These are phyloP conservation scores for Cystobasidium sp. DNA, from an alignment of 1,284 basidiomycete species.

Conservation along the genomic window DNA sequence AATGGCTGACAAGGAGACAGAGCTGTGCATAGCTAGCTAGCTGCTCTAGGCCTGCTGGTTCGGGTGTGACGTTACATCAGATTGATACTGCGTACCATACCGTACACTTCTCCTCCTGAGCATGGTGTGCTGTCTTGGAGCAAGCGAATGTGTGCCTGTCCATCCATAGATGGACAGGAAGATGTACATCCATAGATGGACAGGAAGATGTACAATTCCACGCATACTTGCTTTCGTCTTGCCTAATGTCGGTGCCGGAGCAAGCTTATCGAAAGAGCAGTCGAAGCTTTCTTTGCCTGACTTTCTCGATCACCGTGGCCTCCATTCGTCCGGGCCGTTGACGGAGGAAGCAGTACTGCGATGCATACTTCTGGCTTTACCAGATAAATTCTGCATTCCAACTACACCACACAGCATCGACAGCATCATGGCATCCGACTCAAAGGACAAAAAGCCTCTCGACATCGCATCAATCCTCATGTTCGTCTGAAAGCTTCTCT, in stretches of 20 bases:
- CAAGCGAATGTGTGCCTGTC: too few relatives aligned
- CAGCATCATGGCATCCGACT: constrained; percentile 2
- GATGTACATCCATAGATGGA: not conserved
- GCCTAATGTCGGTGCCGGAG: not conserved
- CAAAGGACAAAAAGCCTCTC: constrained; percentile 1
- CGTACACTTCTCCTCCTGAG: too few relatives aligned
- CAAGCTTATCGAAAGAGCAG: not conserved
- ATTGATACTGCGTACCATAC: too few relatives aligned
- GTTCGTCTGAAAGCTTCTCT: not conserved
- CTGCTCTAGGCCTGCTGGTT: too few relatives aligned
- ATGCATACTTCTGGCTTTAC: not conserved
- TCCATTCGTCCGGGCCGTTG: not conserved
- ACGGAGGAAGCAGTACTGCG: not conserved
- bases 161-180: not conserved
- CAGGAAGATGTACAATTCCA: not conserved
- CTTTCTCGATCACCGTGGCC: not conserved
- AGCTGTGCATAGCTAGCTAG: too few relatives aligned
- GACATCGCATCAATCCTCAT: constrained; percentile 41
- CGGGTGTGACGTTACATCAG: too few relatives aligned
- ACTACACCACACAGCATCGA: not conserved
- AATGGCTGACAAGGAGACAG: too few relatives aligned
- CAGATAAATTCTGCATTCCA: too few relatives aligned
- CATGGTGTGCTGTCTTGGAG: too few relatives aligned
- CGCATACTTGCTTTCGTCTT: not conserved
- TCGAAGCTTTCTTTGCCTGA: not conserved